Conservation (phyloP, 2,329 filamentous ascomycete species). For the Exophiala sideris region DNA sequence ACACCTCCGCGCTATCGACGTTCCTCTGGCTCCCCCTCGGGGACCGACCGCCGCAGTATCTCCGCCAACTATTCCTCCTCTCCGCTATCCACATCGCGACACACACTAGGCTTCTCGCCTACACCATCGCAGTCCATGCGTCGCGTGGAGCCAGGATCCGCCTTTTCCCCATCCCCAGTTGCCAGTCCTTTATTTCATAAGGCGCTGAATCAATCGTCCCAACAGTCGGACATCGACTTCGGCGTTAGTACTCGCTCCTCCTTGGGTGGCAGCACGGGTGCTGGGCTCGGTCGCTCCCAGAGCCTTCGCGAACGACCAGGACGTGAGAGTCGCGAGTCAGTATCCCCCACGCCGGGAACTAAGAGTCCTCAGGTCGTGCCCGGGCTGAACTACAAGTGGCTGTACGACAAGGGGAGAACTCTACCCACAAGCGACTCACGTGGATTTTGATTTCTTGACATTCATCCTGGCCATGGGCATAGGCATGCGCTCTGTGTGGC, state of each 20-base stretch:
- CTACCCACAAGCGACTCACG: conserved; percentile 23
- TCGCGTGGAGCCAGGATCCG: conserved; percentile 42
- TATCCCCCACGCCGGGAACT: conserved; percentile 17
- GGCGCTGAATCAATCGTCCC: conserved; percentile 44
- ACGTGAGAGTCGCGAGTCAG: conserved; percentile 17
- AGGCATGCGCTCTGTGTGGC: no score
- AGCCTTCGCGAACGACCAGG: conserved; percentile 23
- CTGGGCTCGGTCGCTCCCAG: conserved; percentile 21
- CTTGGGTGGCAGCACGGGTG: conserved; percentile 17
- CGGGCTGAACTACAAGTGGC: conserved; percentile 85
- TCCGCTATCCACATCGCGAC: conserved; percentile 22
- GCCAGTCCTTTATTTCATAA: conserved; percentile 65
- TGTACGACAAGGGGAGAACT: conserved; percentile 75
- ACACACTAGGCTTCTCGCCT: conserved; percentile 28
- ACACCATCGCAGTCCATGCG: conserved; percentile 40
- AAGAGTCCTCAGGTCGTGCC: conserved; percentile 63
- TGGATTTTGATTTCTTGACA: conserved; percentile 12
- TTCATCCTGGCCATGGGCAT: background rate
- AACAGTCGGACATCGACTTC: conserved; percentile 19
- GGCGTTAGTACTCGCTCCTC: conserved; percentile 10
- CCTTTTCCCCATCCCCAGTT: conserved; percentile 48
- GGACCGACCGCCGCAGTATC: conserved; percentile 46
- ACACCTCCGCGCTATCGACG: conserved; percentile 83
- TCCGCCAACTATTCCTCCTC: conserved; percentile 28
- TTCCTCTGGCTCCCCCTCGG: conserved; percentile 51